Base-by-base conservation (phyloP, 1,139 yeast species). In the Saccharomyces hybrid region DNA sequence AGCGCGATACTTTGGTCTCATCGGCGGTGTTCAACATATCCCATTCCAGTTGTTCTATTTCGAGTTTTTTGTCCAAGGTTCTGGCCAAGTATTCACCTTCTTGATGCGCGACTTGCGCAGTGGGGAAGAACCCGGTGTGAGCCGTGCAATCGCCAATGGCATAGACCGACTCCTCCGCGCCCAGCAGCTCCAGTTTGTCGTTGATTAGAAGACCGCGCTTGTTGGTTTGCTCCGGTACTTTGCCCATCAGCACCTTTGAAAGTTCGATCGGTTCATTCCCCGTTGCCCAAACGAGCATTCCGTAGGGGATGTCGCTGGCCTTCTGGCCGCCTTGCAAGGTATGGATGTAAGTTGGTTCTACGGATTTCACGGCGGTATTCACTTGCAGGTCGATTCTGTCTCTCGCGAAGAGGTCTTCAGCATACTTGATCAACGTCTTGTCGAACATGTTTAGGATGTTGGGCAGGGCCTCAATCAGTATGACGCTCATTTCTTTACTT, bases 61-160 rank as follows among this genome's bases (percentile, higher is more conserved):
- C 80, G 66, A 89, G 85, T 64, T 86, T 75, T 65, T 78, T 82
- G 72, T 80, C 80, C 72, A 91, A 86, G 61, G 83, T 80, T 46
- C 77, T 76, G 52, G 93, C 95, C 64, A 91, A 81, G 74, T 82
- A 91, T 60, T 79, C 78, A 67, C 96, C 97, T 74, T 90, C 93
- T 77, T 91, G 97, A 76, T 89, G 85, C 48, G 98, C 98, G 58
- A 90, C 97, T 78, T 91, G 97, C 51, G 96, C 98, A 56, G 97
- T 91, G 62, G 98, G 97, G 52, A 96, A 95, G 62, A 80, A 83
- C 71, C 90, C 90, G 63, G 95, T 87, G 57, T 82, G 81, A 73
- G 84, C 82, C 49, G 96, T 87, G 77, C 97, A 90, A 76, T 91
- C 98, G 69, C 98, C 98, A 59, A 91, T 75, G 50, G 96, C 97